Evolutionary conservation across 371 early-diverging fungal species (phyloP), one percentile per base, ranked within the genome.

Genomic region (Rhizopus sp.): DNA sequence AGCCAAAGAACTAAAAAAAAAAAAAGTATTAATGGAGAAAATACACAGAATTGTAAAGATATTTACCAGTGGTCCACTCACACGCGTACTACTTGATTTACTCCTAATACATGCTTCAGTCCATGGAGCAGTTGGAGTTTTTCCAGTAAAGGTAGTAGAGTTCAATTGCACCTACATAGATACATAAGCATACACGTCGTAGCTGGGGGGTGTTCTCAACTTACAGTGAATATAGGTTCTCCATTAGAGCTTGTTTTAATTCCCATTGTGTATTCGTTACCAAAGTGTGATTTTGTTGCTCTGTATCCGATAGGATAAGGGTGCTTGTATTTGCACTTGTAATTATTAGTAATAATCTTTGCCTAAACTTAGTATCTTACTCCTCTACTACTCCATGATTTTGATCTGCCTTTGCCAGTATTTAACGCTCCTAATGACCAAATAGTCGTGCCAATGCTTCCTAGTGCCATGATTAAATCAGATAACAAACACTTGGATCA

Each of bases 61-160:
- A 56, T 62, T 71, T 75, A 79, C 79, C 66, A 79, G 46, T 8
- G 79, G 79, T 0, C 79, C 79, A 53, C 79, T 79, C 5, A 79
- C 79, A 37, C 79, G 71, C 4, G 79, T 75, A 5, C 68, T 67
- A 39, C 63, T 66, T n/a, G 72, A 79, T 37, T 66, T 69, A 57
- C 79, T 79, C 15, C 57, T 57, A 34, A 72, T 78, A 52, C 81
- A 83, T 4, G 78, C 78, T 29, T 78, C 80, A 9, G 83, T 83
- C 83, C 83, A 83, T 17, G 83, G 83, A 10, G 77, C 77, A 30
- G 83, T 83, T 7, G 83, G 83, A 33, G 80, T 77, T 7, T 54
- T 41, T 39, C 83, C 83, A 38, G 41, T 65, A 49, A 74, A 83
- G n/a, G 63, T 53, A 5, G 69, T 73, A 8, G 44, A 48, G 13